Base-by-base conservation (phyloP, 2,329 filamentous ascomycete species). In the Verticillium nubilum region DNA sequence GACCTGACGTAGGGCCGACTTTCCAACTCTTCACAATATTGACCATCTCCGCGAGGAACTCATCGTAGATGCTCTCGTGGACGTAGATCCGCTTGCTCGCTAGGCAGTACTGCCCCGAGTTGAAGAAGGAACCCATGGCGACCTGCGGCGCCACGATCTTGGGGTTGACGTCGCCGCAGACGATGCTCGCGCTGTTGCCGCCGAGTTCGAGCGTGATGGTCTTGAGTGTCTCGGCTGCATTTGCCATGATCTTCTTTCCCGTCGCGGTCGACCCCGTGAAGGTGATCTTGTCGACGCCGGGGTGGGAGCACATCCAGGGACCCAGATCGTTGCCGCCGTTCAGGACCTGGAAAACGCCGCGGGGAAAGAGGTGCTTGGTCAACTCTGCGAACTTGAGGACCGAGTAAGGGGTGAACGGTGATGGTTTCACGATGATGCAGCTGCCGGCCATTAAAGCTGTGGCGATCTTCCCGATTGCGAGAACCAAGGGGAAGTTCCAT, bases 241-340 rank as follows among this genome's bases (percentile, higher is more conserved):
- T 79, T 59, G 78, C 78, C 77, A 86, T 81, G 58, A 88, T 81
- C 69, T 79, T 80, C 74, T 86, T 87, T 10, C 86, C 86, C 0
- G 83, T 86, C 0, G 76, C 74, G 6, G 77, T 83, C 12, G 82
- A 86, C 2, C 86, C 85, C 0, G 86, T 88, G 71, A 89, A 89
- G 64, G 76, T 79, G 67, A 89, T 81, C 76, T 86, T 88, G 59
- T 80, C 77, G 59, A 88, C 79, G 23, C 77, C 81, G 0, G 83
- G 82, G 65, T 88, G 85, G n/a, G 68, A 70, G 0, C 83, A 86
- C 57, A 88, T 69, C 77, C 77, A 78, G 1, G 81, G 83, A 4
- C 86, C 86, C 10, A 89, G 78, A 56, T 77, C 75, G 65, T 88
- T 85, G 58, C 83, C 83, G 10, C 86, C 86, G 57, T 81, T 81